Base-by-base conservation (phyloP, 148 eudicot genomes). In the Euryodendron excelsum region DNA sequence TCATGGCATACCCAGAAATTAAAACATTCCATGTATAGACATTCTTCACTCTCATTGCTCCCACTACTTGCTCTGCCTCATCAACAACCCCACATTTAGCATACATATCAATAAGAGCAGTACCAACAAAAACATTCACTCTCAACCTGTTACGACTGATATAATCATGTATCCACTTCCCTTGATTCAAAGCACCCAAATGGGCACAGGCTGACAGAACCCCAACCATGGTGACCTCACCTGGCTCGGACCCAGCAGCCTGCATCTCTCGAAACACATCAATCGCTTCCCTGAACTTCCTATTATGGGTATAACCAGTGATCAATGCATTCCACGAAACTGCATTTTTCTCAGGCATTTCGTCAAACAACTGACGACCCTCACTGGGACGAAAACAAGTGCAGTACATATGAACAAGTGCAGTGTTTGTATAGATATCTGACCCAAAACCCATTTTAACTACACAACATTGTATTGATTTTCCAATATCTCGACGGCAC, bases 81-180 rank as follows among this genome's bases (percentile, higher is more conserved):
- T 33, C 69, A 20, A 65, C 69, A 18, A 65, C 39, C 44, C 69
- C 69, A 20, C 69, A 65, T 34, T 65, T 65, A 18, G 7, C 69
- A 34, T 65, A 65, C 69, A 65, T 65, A 28, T 65, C 45, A 1
- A 65, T 18, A 34, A 65, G 69, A 65, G 69, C 69, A 65, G 69
- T 65, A 65, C 69, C 69, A 3, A 65, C 73, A 61, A 77, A 82
- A 7, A 82, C 83, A 79, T 79, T 84, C 52, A 84, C 69, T 11
- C 18, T 37, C 69, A 65, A 21, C 21, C 69, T 65, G 33, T 65
- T 65, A 65, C 45, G 44, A 34, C 18, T 8, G 18, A 65, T 65
- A 34, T 20, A 65, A 37, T 65, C 69, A 65, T 65, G 69, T 33
- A 65, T 34, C 69, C 69, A 34, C 37, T 65, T 65, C 12, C 69